Conservation (phyloP, 768 basidiomycete species). For the Hygrophorus russula region DNA sequence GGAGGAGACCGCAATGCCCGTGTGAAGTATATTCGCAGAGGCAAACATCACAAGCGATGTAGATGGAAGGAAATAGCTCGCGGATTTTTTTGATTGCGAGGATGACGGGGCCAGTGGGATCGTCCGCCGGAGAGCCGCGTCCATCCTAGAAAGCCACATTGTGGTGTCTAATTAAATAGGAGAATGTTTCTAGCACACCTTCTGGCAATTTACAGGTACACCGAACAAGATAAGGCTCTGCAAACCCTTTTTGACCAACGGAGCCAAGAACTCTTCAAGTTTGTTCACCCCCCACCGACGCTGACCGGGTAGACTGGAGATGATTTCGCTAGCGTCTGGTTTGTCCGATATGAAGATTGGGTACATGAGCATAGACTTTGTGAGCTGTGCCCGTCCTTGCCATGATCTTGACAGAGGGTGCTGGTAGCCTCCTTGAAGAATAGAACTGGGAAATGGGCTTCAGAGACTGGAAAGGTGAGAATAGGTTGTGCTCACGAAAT, state of each 20-base stretch:
- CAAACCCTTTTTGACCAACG: constrained; percentile 84
- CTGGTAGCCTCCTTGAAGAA: constrained; percentile 88
- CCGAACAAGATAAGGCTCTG: constrained; percentile 91
- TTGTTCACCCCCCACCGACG: constrained; percentile 92
- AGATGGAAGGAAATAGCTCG: constrained; percentile 67
- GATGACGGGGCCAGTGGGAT: constrained; percentile 85
- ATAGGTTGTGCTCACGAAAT: constrained; percentile 27
- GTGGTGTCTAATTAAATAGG: background rate
- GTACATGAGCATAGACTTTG: constrained; percentile 96
- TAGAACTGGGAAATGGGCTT: constrained; percentile 37
- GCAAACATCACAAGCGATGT: constrained; percentile 92
- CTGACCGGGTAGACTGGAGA: constrained; percentile 75
- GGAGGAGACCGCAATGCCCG: constrained; percentile 85
- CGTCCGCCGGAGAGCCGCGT: constrained; percentile 82
- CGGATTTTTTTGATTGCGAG: constrained; percentile 77
- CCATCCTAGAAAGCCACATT: constrained; percentile 44
- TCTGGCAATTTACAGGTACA: constrained; percentile 70
- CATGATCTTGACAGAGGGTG: constrained; percentile 84
- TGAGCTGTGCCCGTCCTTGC: constrained; percentile 72
- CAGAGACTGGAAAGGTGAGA: constrained; percentile 3
- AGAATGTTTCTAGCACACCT: constrained; percentile 34
- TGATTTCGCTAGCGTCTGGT: constrained; percentile 69
- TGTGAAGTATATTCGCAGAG: constrained; percentile 99
- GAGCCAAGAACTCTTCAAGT: constrained; percentile 77
- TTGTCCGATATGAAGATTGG: constrained; percentile 98